Conservation (phyloP, 441 rosid genomes). For the Aquilaria agallochum region DNA sequence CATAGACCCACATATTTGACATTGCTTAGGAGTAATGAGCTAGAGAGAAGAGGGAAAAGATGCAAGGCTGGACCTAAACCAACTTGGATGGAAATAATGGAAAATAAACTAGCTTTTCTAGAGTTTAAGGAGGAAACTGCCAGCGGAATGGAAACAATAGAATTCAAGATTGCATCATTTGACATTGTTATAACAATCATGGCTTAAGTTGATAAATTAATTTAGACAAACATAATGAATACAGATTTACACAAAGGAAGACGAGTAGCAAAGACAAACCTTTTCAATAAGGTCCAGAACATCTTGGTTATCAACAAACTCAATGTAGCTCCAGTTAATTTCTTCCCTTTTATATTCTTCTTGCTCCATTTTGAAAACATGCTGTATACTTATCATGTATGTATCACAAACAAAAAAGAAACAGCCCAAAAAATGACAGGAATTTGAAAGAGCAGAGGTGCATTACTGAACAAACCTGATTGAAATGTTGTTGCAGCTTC, state of each 20-base stretch:
- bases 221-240: no score
- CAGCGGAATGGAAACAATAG: no score
- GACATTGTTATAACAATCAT: no score
- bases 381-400: constrained; percentile 44
- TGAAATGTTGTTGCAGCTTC: constrained; percentile 97
- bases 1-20: no score
- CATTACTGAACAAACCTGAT: constrained; percentile 61
- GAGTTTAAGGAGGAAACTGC: no score
- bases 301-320: constrained; percentile 94
- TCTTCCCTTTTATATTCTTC: constrained; percentile 95
- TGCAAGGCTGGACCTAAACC: no score
- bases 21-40: no score
- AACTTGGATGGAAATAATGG: no score
- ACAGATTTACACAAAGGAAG: neutral
- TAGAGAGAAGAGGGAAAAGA: no score
- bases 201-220: no score
- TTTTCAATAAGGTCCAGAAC: constrained; percentile 92
- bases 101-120: no score
- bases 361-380: constrained; percentile 99
- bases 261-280: constrained; percentile 36
- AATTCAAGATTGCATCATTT: no score
- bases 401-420: constrained; percentile 14
- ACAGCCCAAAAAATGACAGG: constrained; percentile 12
- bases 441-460: neutral
- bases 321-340: constrained; percentile 98